Percentiles rank a stretch among this genome's conserved stretches.
phyloP scores from a whole-genome alignment of 495 filamentous ascomycete genomes.

The Aspergillus ostianus region DNA sequence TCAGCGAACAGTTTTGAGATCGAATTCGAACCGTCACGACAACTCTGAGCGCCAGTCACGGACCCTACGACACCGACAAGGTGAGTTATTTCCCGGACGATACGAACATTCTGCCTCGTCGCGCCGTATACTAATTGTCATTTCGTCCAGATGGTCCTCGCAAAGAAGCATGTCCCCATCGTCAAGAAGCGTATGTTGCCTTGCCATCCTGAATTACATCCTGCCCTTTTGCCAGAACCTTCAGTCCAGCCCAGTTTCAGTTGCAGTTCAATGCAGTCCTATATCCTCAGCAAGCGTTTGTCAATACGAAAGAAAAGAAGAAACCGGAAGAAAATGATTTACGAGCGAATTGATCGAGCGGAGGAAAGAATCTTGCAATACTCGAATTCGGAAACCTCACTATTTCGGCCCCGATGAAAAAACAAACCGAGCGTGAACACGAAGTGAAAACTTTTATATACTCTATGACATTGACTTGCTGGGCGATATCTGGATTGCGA shows the following conservation, averaged over 20 bases:
- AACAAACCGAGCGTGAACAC: background rate
- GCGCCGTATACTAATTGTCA: slow-evolving; percentile 13
- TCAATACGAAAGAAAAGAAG: slow-evolving; percentile 6
- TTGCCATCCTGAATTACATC: slow-evolving; percentile 6
- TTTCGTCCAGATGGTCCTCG: slow-evolving; percentile 80
- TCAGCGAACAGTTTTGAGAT: slow-evolving; percentile 42
- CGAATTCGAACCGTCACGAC: slow-evolving; percentile 46
- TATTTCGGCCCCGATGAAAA: background rate
- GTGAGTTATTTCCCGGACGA: slow-evolving; percentile 26
- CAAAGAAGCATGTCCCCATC: slow-evolving; percentile 98
- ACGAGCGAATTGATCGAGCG: background rate
- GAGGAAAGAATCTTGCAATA: background rate
- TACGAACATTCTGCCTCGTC: slow-evolving; percentile 2
- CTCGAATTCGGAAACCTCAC: background rate
- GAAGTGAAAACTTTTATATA: background rate
- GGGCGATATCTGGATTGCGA: background rate
- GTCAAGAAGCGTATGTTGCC: slow-evolving; percentile 94
- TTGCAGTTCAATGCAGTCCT: background rate
- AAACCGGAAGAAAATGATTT: background rate
- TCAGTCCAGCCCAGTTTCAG: slow-evolving; percentile 1
- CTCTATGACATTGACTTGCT: background rate
- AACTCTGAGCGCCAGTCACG: slow-evolving; percentile 45
- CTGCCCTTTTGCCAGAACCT: background rate
- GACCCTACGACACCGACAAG: slow-evolving; percentile 47
- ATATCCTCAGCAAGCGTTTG: background rate